Conservation (phyloP, 2,329 filamentous ascomycete species). For the Trichocomaceae sp. region DNA sequence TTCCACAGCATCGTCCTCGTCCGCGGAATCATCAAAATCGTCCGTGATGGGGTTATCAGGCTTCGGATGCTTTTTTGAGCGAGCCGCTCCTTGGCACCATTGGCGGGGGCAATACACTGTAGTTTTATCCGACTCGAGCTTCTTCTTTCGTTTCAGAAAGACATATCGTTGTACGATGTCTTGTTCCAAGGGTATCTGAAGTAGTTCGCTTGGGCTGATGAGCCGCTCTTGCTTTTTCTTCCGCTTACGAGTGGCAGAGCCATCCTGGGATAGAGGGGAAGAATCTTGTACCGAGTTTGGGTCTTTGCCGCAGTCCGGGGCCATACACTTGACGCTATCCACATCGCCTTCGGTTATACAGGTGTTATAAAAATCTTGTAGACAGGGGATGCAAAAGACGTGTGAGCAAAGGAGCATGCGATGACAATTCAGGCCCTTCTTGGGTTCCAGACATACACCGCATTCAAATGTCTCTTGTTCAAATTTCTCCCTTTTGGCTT, state of each 20-base stretch:
- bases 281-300: slow-evolving; percentile 26
- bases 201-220: slow-evolving; percentile 74
- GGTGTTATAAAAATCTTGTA: slow-evolving; percentile 83
- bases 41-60: slow-evolving; percentile 59
- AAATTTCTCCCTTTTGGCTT: slow-evolving; percentile 67
- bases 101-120: slow-evolving; percentile 87
- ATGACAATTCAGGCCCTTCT: slow-evolving; percentile 78
- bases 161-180: slow-evolving; percentile 79
- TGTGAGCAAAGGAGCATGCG: slow-evolving; percentile 76
- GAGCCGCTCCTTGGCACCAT: slow-evolving; percentile 87
- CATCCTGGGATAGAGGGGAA: slow-evolving; percentile 2
- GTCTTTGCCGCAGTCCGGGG: slow-evolving; percentile 69
- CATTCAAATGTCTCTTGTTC: slow-evolving; percentile 82
- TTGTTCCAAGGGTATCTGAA: slow-evolving; percentile 65
- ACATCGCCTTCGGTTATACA: slow-evolving; percentile 83
- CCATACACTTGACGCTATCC: slow-evolving; percentile 68
- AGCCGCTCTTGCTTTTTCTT: slow-evolving; percentile 58
- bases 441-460: slow-evolving; percentile 82
- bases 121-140: slow-evolving; percentile 82
- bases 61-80: slow-evolving; percentile 66
- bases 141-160: slow-evolving; percentile 82
- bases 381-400: slow-evolving; percentile 82
- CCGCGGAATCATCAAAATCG: slow-evolving; percentile 42
- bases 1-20: slow-evolving; percentile 38
- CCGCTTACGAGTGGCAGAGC: slow-evolving; percentile 20